Evolutionary conservation across 176 grass and related monocot genomes (phyloP).

Genomic region (Bonia amplexicaulis): DNA sequence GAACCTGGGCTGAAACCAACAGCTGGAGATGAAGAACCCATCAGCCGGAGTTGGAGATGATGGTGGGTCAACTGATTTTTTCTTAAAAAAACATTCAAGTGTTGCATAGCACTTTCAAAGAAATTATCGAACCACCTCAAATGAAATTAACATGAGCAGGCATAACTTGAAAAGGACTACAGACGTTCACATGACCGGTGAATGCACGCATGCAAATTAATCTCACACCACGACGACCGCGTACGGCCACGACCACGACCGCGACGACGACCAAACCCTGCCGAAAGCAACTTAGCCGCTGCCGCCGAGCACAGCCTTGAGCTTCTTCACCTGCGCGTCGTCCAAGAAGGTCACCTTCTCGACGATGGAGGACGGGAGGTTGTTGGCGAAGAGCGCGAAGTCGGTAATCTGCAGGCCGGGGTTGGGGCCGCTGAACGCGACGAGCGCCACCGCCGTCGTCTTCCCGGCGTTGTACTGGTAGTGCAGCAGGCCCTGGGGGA

Average conservation of each 20-base stretch:
- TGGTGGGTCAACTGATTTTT: too few species aligned
- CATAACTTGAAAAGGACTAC: neutral
- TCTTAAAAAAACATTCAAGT: too few species aligned
- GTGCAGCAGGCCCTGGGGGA: slow-evolving; percentile 71
- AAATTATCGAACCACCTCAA: neutral
- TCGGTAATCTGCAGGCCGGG: slow-evolving; percentile 78
- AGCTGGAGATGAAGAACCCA: too few species aligned
- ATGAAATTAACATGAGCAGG: neutral
- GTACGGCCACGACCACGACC: neutral
- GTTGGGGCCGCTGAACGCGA: slow-evolving; percentile 57
- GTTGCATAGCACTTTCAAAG: neutral
- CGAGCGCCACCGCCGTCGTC: slow-evolving; percentile 36
- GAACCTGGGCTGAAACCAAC: too few species aligned
- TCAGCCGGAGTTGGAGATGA: too few species aligned
- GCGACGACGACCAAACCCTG: neutral
- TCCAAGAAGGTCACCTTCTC: slow-evolving; percentile 78
- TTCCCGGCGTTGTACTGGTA: slow-evolving; percentile 61
- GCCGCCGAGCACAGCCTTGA: slow-evolving; percentile 71
- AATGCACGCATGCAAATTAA: neutral
- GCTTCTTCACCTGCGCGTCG: slow-evolving; percentile 69
- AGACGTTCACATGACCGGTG: neutral
- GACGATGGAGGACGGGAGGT: slow-evolving; percentile 51
- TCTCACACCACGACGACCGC: neutral
- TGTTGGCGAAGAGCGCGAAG: slow-evolving; percentile 73
- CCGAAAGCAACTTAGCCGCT: slow-evolving; percentile 28